Evolutionary conservation across 495 filamentous ascomycete genomes (phyloP).

Genomic region (Rusavskia elegans): DNA sequence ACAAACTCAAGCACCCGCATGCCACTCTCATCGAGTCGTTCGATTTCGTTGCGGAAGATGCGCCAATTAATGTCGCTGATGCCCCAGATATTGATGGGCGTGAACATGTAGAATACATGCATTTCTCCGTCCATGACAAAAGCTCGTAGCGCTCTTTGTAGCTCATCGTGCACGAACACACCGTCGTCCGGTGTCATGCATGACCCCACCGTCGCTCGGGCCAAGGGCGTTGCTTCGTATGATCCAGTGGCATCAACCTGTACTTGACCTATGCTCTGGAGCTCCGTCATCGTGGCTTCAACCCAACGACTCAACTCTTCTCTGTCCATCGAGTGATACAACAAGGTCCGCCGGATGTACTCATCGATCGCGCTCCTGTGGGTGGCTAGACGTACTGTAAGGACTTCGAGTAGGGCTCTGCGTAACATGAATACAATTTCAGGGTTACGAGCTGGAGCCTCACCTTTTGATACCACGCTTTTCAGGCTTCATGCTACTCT

Average conservation of each 20-base stretch:
- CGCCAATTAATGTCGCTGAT: constrained; percentile 50
- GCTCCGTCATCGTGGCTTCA: constrained; percentile 34
- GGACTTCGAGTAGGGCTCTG: constrained; percentile 59
- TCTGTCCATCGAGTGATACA: constrained; percentile 33
- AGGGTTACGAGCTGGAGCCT: background rate
- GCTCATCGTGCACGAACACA: constrained; percentile 54
- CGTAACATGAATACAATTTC: constrained; percentile 2
- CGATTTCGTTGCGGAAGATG: constrained; percentile 54
- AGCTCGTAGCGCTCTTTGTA: constrained; percentile 47
- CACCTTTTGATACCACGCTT: constrained; percentile 54
- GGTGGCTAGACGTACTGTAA: constrained; percentile 56
- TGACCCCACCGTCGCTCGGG: constrained; percentile 58
- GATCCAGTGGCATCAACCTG: constrained; percentile 25
- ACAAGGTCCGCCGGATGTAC: constrained; percentile 52
- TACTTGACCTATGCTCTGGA: constrained; percentile 40
- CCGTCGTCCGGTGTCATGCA: constrained; percentile 64
- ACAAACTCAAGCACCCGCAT: constrained; percentile 52
- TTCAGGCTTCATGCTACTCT: constrained; percentile 54
- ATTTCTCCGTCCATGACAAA: constrained; percentile 79
- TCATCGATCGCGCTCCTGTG: constrained; percentile 52
- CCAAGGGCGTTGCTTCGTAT: constrained; percentile 48
- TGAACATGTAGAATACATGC: constrained; percentile 73
- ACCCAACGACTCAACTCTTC: constrained; percentile 33
- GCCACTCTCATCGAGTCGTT: constrained; percentile 53
- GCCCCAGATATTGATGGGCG: constrained; percentile 40